A percentile compares a stretch with the other conserved stretches of the same genome.
Conservation (phyloP, 2,329 filamentous ascomycete species). For the Claviceps paspali region DNA sequence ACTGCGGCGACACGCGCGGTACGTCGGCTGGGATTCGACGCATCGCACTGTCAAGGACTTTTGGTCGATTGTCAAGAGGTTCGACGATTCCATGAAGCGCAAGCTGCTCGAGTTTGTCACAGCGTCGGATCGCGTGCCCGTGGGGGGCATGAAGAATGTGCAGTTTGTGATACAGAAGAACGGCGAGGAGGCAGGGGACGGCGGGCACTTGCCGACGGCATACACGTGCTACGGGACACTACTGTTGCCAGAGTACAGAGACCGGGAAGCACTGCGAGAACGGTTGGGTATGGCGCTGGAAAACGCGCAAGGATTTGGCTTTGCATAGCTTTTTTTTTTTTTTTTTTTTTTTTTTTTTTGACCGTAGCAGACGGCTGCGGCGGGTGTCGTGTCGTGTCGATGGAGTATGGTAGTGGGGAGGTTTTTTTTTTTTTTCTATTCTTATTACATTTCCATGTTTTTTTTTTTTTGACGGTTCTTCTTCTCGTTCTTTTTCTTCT, state of each 20-base stretch:
- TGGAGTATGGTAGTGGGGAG: no score
- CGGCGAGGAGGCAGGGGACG: slow-evolving; percentile 41
- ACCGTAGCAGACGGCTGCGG: background rate
- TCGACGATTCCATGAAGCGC: slow-evolving; percentile 52
- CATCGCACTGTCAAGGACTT: slow-evolving; percentile 64
- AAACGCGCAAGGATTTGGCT: slow-evolving; percentile 81
- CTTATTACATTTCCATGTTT: background rate
- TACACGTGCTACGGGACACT: slow-evolving; percentile 89
- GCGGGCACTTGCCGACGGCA: slow-evolving; percentile 59
- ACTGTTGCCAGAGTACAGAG: slow-evolving; percentile 67
- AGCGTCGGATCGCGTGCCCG: slow-evolving; percentile 76
- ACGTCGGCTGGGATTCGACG: slow-evolving; percentile 62
- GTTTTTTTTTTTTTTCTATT: background rate
- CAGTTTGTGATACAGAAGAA: slow-evolving; percentile 75
- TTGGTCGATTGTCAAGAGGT: slow-evolving; percentile 64
- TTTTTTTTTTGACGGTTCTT: slow-evolving; percentile 1
- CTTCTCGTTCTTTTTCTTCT: no score
- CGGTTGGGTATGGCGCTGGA: slow-evolving; percentile 75
- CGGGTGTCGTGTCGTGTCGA: no score
- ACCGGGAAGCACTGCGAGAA: slow-evolving; percentile 51
- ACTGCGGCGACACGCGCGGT: slow-evolving; percentile 55
- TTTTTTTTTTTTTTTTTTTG: background rate
- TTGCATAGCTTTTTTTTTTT: slow-evolving; percentile 33
- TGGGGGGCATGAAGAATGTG: slow-evolving; percentile 68
- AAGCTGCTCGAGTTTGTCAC: slow-evolving; percentile 87